phyloP scores from a whole-genome alignment of 176 grass and related monocot genomes.

The Carex scoparia region DNA sequence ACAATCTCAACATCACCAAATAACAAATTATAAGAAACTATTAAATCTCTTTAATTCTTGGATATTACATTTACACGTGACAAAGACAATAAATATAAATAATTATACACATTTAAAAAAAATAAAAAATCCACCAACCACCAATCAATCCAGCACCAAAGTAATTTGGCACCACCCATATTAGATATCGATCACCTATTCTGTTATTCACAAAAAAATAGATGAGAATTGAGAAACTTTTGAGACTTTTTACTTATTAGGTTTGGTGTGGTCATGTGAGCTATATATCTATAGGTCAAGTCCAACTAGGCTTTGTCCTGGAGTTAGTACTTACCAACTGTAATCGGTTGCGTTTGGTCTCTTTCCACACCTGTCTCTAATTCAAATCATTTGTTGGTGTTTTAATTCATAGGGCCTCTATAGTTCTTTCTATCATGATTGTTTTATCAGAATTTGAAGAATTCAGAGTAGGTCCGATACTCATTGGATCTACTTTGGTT shows the following conservation, averaged over 20 bases:
- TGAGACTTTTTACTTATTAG: not conserved
- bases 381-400: too few species aligned
- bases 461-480: too few species aligned
- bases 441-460: too few species aligned
- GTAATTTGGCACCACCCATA: not conserved
- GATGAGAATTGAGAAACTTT: not conserved
- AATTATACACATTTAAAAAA: not conserved
- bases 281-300: not conserved
- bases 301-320: not conserved
- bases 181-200: not conserved
- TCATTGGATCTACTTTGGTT: too few species aligned
- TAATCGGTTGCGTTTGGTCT: not conserved
- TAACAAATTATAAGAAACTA: not conserved
- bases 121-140: not conserved
- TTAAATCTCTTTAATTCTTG: not conserved
- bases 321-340: not conserved
- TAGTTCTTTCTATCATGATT: too few species aligned
- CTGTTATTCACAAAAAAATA: not conserved
- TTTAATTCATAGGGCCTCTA: too few species aligned
- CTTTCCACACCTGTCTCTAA: not conserved
- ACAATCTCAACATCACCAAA: not conserved
- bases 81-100: not conserved
- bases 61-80: not conserved
- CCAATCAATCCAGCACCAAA: not conserved
- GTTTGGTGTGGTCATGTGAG: conserved; percentile 5